Evolutionary conservation across 148 eudicot species (phyloP).

Genomic region (Suaeda aralocaspica): DNA sequence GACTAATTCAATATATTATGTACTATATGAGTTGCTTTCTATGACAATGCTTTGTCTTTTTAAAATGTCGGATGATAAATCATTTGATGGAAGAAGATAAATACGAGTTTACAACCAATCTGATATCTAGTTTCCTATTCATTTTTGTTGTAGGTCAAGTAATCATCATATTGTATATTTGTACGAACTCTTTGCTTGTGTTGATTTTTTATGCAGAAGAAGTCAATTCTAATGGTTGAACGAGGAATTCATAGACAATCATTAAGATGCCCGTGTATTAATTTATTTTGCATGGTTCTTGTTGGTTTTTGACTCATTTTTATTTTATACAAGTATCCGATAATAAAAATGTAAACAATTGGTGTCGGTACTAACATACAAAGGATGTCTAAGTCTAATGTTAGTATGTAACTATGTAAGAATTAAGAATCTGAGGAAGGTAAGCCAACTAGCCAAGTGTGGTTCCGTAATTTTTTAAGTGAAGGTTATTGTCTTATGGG

Average conservation of each 20-base stretch:
- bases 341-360: background rate
- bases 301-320: background rate
- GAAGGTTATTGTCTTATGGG: no score
- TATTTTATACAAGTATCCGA: background rate
- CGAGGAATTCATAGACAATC: no score
- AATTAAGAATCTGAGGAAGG: no score
- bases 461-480: no score
- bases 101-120: background rate
- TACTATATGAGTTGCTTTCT: no score
- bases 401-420: no score
- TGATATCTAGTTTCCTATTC: background rate
- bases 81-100: background rate
- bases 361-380: background rate
- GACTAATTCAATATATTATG: no score
- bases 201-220: constrained; percentile 7
- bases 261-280: background rate
- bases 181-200: background rate
- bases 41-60: no score
- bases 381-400: background rate
- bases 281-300: background rate
- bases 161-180: no score
- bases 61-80: background rate
- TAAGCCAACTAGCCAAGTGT: no score
- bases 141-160: background rate
- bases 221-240: constrained; percentile 6